Percentiles rank a stretch among this genome's conserved stretches.
phyloP scores from a whole-genome alignment of 2,329 filamentous ascomycete species.

The Neofusicoccum cordaticola region DNA sequence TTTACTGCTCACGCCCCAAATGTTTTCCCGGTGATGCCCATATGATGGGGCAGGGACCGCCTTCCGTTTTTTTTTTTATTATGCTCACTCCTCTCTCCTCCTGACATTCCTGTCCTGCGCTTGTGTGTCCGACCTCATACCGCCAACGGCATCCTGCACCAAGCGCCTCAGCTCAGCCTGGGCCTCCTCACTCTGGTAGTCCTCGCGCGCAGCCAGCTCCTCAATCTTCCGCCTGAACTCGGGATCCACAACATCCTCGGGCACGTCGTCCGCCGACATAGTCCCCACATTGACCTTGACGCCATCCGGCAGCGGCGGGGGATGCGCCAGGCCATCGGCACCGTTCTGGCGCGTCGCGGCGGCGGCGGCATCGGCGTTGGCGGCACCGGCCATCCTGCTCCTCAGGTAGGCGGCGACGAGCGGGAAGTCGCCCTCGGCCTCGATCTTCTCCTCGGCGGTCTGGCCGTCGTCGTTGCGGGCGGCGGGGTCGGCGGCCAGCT shows the following conservation, averaged over 20 bases:
- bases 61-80: too few species aligned
- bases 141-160: conserved; percentile 75
- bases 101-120: conserved; percentile 13
- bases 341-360: conserved; percentile 21
- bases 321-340: conserved; percentile 32
- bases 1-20: too few species aligned
- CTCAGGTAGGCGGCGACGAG: conserved; percentile 70
- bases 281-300: conserved; percentile 75
- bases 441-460: conserved; percentile 78
- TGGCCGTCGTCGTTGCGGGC: conserved; percentile 70
- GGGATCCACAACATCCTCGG: conserved; percentile 62
- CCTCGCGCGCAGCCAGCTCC: conserved; percentile 76
- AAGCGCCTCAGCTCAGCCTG: conserved; percentile 76
- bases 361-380: conserved; percentile 24
- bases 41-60: too few species aligned
- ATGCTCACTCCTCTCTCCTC: conserved; percentile 12
- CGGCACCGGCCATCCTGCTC: conserved; percentile 26
- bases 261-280: conserved; percentile 56
- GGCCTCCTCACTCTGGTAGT: conserved; percentile 77
- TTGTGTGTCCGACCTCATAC: conserved; percentile 46
- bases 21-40: too few species aligned
- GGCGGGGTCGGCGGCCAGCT: conserved; percentile 67
- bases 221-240: conserved; percentile 86
- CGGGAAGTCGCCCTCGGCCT: conserved; percentile 73
- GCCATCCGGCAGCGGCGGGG: conserved; percentile 69